A percentile compares a stretch with the other conserved stretches of the same genome.
Conservation (phyloP, 345 rosid species). For the Theobroma cacao region DNA sequence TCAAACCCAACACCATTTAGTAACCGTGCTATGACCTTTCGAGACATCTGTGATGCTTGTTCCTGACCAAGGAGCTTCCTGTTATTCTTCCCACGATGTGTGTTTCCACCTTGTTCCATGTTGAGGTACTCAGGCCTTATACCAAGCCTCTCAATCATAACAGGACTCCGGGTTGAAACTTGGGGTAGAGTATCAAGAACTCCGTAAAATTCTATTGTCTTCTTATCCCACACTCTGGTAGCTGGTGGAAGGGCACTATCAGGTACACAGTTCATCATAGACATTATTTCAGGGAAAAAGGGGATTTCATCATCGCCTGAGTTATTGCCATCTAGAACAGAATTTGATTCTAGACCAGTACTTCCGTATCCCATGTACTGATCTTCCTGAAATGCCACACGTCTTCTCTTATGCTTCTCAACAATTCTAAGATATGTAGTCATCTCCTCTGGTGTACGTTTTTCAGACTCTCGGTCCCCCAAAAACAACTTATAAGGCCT, state of each 20-base stretch:
- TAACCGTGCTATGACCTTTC: slow-evolving; percentile 64
- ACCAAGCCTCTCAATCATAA: slow-evolving; percentile 86
- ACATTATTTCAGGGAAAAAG: slow-evolving; percentile 82
- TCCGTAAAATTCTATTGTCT: slow-evolving; percentile 57
- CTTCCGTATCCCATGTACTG: slow-evolving; percentile 30
- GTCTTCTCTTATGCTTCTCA: slow-evolving; percentile 74
- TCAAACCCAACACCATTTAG: slow-evolving; percentile 66
- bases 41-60: slow-evolving; percentile 64
- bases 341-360: slow-evolving; percentile 35
- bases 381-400: slow-evolving; percentile 48
- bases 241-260: slow-evolving; percentile 59
- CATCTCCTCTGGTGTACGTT: slow-evolving; percentile 80
- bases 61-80: slow-evolving; percentile 59
- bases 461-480: slow-evolving; percentile 64
- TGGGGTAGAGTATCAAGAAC: slow-evolving; percentile 79
- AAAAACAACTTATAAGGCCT: slow-evolving; percentile 49
- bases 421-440: slow-evolving; percentile 52
- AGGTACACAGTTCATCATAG: slow-evolving; percentile 75
- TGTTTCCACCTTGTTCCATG: slow-evolving; percentile 68
- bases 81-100: slow-evolving; percentile 52
- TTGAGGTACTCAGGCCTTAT: slow-evolving; percentile 61
- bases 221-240: slow-evolving; percentile 35
- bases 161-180: slow-evolving; percentile 55
- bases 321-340: slow-evolving; percentile 42
- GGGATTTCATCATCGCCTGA: slow-evolving; percentile 51